Base-by-base conservation (phyloP, 2,329 filamentous ascomycete species). In the Pyricularia pennisetigena region DNA sequence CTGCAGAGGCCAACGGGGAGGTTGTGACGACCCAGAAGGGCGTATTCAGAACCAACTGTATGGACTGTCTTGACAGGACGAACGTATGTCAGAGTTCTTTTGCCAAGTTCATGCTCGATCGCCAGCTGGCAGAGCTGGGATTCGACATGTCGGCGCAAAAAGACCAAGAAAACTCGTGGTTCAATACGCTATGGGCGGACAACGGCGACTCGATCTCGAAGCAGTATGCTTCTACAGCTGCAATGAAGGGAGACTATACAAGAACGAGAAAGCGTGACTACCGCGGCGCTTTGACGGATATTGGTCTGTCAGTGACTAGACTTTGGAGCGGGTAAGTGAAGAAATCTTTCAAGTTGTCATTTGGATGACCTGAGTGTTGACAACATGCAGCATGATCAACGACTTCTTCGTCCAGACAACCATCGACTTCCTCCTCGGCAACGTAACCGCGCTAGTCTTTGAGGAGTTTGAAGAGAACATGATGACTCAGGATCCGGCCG, bases 1-100 rank as follows among this genome's bases (percentile, higher is more conserved):
- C 90, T 0, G 85, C 91, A 2, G 78, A 81, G 23, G 83, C 82
- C 2, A 64, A 67, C 2, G 68, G 67, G 1, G 75, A 78, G 32
- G 69, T 85, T 16, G 72, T 78, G 20, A 72, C 75, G 4, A 80
- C 76, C 64, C 94, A 97, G 76, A 83, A 81, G 29, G 94, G 94
- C 1, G 86, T 97, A 7, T 77, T 98, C n/a, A 86, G 95, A 68
- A 97, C 93, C 1, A 99, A 99, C 75, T 99, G 95, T 78, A 98
- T 99, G 95, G 95, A 99, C 75, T 99, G 95, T 73, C 82, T 99
- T 10, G 95, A 99, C 76, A 88, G 95, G 26, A 99, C 95, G 1
- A 98, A 98, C 72, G 94, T 99, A 26, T 93, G 94, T 59, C 94
- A 98, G 78, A 97, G 92, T 74, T 95, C 93, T 0, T 94, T 94